Percentiles rank a stretch among this genome's conserved stretches.
These are phyloP conservation scores for Venturia pyrina DNA, from an alignment of 2,329 filamentous ascomycete genomes.

Conservation along the genomic window DNA sequence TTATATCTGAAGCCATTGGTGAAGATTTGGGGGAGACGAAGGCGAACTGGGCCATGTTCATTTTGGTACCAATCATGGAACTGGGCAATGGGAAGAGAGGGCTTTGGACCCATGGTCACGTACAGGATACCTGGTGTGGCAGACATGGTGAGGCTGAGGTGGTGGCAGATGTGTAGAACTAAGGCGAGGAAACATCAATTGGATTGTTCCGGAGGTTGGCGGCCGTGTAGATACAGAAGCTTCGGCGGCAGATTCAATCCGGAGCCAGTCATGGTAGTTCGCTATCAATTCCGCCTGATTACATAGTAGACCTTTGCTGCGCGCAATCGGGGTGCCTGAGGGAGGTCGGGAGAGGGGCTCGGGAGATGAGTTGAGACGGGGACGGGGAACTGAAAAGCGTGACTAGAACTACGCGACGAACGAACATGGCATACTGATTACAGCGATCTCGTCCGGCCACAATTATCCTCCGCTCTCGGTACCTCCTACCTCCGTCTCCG, in stretches of 20 bases:
- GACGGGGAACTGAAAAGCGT: too few relatives aligned
- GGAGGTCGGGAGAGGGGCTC: background rate
- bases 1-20: constrained; percentile 70
- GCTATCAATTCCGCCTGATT: too few relatives aligned
- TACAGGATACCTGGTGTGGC: constrained; percentile 60
- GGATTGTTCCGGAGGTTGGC: background rate
- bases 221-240: background rate
- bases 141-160: constrained; percentile 25
- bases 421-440: background rate
- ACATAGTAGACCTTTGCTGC: background rate
- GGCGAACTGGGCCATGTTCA: constrained; percentile 74
- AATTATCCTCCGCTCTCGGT: background rate
- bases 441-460: background rate
- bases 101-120: constrained; percentile 75
- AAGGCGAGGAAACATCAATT: background rate
- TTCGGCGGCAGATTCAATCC: background rate
- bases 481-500: too few relatives aligned
- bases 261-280: background rate
- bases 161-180: background rate
- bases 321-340: background rate
- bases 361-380: background rate
- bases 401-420: too few relatives aligned
- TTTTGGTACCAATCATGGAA: constrained; percentile 95
- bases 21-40: constrained; percentile 60
- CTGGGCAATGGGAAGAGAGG: constrained; percentile 52